These are phyloP conservation scores for Ascochyta koolunga DNA, from an alignment of 2,329 filamentous ascomycete species.

Conservation along the genomic window DNA sequence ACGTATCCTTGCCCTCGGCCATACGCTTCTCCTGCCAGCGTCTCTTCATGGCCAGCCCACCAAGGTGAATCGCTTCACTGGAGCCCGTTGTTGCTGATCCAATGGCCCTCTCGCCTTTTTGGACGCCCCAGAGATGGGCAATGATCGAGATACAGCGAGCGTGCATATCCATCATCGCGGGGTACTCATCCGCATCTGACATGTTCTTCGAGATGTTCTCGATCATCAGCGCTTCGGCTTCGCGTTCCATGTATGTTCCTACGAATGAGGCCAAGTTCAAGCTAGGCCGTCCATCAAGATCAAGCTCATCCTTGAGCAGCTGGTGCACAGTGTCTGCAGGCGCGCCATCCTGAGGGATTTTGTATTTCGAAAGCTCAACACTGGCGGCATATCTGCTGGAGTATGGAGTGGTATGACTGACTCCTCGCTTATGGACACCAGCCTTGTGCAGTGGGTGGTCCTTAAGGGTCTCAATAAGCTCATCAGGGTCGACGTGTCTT, in stretches of 20 bases:
- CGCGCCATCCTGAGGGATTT: slow-evolving; percentile 62
- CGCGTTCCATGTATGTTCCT: slow-evolving; percentile 72
- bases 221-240: slow-evolving; percentile 68
- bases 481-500: slow-evolving; percentile 58
- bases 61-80: slow-evolving; percentile 73
- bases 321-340: slow-evolving; percentile 69
- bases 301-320: slow-evolving; percentile 56
- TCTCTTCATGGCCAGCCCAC: slow-evolving; percentile 71
- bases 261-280: slow-evolving; percentile 73
- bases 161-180: slow-evolving; percentile 61
- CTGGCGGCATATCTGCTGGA: slow-evolving; percentile 62
- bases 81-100: slow-evolving; percentile 74
- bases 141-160: slow-evolving; percentile 72
- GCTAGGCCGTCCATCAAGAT: slow-evolving; percentile 60
- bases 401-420: slow-evolving; percentile 63
- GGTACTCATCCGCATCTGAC: slow-evolving; percentile 65
- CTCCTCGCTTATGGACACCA: slow-evolving; percentile 43
- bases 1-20: slow-evolving; percentile 66
- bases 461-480: slow-evolving; percentile 61
- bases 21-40: slow-evolving; percentile 70
- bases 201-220: slow-evolving; percentile 75
- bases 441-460: slow-evolving; percentile 52
- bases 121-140: slow-evolving; percentile 68
- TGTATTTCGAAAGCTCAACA: slow-evolving; percentile 65
- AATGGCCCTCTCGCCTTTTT: slow-evolving; percentile 67